Base-by-base conservation (phyloP, 1,284 basidiomycete genomes). In the Fistulina hepatica region DNA sequence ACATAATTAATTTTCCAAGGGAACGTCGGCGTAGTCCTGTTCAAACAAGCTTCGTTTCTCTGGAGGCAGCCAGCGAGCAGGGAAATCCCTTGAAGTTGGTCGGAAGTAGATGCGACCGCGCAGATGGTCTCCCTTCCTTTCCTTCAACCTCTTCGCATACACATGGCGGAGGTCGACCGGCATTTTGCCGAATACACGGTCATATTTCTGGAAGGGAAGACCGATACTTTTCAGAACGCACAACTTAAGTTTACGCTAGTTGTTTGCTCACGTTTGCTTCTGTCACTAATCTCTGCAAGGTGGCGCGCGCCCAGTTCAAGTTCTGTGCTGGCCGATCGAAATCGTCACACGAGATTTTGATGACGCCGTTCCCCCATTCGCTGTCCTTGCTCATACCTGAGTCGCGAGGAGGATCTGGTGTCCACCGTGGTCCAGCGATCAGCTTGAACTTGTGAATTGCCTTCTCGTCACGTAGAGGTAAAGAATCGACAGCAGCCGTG, bases 331-430 rank as follows among this genome's bases (percentile, higher is more conserved):
- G 69, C 47, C 74, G 67, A 3, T 77, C 75, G 56, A 86, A 89
- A 53, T 82, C 73, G 50, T 91, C 90, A 53, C 83, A 86, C 1
- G 82, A 72, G 42, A 93, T 84, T 60, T 89, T 90, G 54, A 93
- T 65, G 59, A 72, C 91, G 7, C 88, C 88, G 40, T 85, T 70
- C 41, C 65, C 69, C 49, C 71, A 73, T 25, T 58, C 58, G 23
- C 60, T 58, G 35, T 57, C 21, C 48, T 59, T 56, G 61, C 61
- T 45, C 15, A 68, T 55, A 21, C 84, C 85, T 21, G 74, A 66
- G 46, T 85, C 78, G 17, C 65, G 59, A 3, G 85, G 84, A 20
- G 77, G 72, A 19, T 74, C 69, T 4, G 74, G 76, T 11, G 78
- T 73, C 89, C 89, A 93, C 39, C 90, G 67, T 17, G 78, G 64